These are phyloP conservation scores for Millerago galiae DNA, from an alignment of 805 yeast genomes.

Conservation along the genomic window DNA sequence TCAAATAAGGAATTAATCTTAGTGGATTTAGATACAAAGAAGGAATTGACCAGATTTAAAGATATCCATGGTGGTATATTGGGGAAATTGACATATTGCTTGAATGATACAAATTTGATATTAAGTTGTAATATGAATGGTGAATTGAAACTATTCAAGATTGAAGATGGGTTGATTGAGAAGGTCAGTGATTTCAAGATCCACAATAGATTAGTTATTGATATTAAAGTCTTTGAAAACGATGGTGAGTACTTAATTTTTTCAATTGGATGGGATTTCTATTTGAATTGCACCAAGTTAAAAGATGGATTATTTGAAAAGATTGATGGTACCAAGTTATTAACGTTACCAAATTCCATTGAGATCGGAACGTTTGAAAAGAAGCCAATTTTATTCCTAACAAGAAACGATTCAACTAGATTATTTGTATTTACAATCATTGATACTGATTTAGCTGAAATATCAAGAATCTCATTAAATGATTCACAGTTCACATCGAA, in stretches of 20 bases:
- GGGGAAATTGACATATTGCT: conserved; percentile 29
- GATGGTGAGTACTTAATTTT: conserved; percentile 32
- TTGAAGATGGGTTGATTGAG: conserved; percentile 8
- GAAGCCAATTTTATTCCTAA: conserved; percentile 40
- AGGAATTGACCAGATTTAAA: conserved; percentile 1
- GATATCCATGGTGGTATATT: conserved; percentile 21
- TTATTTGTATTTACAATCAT: conserved; percentile 32
- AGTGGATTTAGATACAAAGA: conserved; percentile 11
- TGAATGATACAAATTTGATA: conserved; percentile 23
- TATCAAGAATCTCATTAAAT: conserved; percentile 51
- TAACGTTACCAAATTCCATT: conserved; percentile 48
- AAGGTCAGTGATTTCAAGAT: conserved; percentile 22
- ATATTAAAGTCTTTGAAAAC: conserved; percentile 21
- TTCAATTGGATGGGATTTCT: conserved; percentile 57
- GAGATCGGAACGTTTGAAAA: conserved; percentile 25
- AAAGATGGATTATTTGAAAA: conserved; percentile 5
- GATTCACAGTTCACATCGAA: conserved; percentile 67
- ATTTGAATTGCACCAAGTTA: conserved; percentile 32
- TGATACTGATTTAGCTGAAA: conserved; percentile 24
- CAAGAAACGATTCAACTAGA: conserved; percentile 55
- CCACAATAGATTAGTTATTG: conserved; percentile 34
- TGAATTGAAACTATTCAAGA: conserved; percentile 23
- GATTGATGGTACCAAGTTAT: conserved; percentile 26
- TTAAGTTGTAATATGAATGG: conserved; percentile 53
- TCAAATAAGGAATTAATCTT: conserved; percentile 15